A percentile compares a stretch with the other conserved stretches of the same genome.
Conservation (phyloP, 2,329 filamentous ascomycete genomes). For the Emericellopsis cladophorae region DNA sequence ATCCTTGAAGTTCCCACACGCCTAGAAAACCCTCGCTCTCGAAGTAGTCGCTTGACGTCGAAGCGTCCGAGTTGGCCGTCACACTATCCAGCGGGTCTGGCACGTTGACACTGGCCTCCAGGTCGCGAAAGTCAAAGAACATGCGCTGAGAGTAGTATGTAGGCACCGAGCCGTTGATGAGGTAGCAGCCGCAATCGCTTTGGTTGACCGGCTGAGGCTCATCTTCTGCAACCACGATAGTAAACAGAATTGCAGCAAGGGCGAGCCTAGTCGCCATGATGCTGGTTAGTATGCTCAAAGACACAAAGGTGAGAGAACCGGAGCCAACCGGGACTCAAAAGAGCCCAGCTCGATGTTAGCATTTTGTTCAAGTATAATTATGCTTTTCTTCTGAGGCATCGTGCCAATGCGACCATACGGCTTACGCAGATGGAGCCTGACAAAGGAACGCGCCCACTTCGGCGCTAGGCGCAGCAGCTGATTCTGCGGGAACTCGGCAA, state of each 20-base stretch:
- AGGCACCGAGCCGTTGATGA: slow-evolving; percentile 29
- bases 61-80: slow-evolving; percentile 13
- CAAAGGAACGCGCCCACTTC: too few relatives aligned
- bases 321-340: too few relatives aligned
- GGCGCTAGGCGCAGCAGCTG: too few relatives aligned
- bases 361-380: too few relatives aligned
- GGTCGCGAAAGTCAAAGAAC: slow-evolving; percentile 37
- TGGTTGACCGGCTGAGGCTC: background rate
- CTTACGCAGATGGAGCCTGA: too few relatives aligned
- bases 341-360: too few relatives aligned
- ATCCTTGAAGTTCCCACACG: slow-evolving; percentile 24
- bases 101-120: slow-evolving; percentile 23
- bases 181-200: slow-evolving; percentile 30
- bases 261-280: background rate
- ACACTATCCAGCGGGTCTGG: slow-evolving; percentile 16
- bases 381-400: too few relatives aligned
- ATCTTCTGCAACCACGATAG: background rate
- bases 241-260: too few relatives aligned
- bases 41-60: slow-evolving; percentile 26
- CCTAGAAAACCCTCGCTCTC: slow-evolving; percentile 17
- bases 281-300: background rate
- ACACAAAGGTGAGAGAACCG: too few relatives aligned
- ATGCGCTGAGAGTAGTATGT: slow-evolving; percentile 30
- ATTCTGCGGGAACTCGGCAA: too few relatives aligned
- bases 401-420: too few relatives aligned